phyloP scores from a whole-genome alignment of 2,329 filamentous ascomycete genomes.

The Ceratocystis alfenasii region DNA sequence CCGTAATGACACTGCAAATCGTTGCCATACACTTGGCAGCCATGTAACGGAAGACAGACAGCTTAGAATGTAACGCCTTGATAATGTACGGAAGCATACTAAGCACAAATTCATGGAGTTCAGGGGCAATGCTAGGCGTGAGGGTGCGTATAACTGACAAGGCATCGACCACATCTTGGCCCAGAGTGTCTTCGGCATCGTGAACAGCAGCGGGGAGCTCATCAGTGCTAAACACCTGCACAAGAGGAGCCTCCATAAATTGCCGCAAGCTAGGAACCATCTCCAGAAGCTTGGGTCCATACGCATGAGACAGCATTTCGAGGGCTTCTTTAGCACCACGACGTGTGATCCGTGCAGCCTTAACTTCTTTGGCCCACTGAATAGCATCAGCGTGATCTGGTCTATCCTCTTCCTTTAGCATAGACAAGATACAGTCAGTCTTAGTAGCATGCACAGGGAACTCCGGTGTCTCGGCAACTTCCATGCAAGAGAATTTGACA shows the following conservation, averaged over 20 bases:
- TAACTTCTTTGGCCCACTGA: conserved; percentile 81
- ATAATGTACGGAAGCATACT: conserved; percentile 74
- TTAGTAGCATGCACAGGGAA: conserved; percentile 73
- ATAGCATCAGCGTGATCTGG: conserved; percentile 84
- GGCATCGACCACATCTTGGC: conserved; percentile 87
- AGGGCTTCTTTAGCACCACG: conserved; percentile 89
- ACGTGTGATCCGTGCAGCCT: conserved; percentile 76
- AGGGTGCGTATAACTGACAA: conserved; percentile 86
- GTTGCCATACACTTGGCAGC: conserved; percentile 96
- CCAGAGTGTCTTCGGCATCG: conserved; percentile 61
- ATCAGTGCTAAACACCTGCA: conserved; percentile 54
- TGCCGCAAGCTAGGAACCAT: conserved; percentile 69
- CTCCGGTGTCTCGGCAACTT: conserved; percentile 93
- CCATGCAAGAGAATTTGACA: conserved; percentile 94
- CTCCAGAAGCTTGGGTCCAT: conserved; percentile 65
- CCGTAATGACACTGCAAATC: conserved; percentile 89
- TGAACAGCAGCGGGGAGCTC: conserved; percentile 61
- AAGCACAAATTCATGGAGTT: conserved; percentile 69
- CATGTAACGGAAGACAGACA: conserved; percentile 91
- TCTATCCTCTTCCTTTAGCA: conserved; percentile 94
- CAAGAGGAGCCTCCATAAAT: conserved; percentile 72
- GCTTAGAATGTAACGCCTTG: conserved; percentile 71
- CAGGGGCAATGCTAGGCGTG: conserved; percentile 71
- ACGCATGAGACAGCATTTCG: conserved; percentile 70
- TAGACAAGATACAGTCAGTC: conserved; percentile 71